Evolutionary conservation across 768 basidiomycete genomes (phyloP).

Genomic region (Cystoderma amianthinum): DNA sequence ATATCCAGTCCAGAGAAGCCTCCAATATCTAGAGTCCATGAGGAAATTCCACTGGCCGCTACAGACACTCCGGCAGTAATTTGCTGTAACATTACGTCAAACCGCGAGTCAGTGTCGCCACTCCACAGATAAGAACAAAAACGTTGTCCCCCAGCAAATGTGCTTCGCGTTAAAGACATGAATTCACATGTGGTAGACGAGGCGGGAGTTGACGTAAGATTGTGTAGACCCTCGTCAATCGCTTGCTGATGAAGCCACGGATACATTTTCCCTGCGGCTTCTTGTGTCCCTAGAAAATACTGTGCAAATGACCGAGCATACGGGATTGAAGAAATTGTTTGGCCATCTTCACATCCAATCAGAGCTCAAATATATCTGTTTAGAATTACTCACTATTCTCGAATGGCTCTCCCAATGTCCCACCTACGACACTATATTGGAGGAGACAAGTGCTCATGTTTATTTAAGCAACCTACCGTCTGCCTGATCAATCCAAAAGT

Average conservation of each 20-base stretch:
- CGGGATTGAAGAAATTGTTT: slow-evolving; percentile 20
- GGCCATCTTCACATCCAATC: slow-evolving; percentile 15
- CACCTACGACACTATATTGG: slow-evolving; percentile 11
- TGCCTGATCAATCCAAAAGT: slow-evolving; percentile 32
- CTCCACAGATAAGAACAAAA: slow-evolving; percentile 31
- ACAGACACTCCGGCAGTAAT: slow-evolving; percentile 25
- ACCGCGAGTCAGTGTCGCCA: slow-evolving; percentile 25
- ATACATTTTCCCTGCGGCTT: slow-evolving; percentile 27
- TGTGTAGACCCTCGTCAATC: slow-evolving; percentile 26
- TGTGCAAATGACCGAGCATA: slow-evolving; percentile 25
- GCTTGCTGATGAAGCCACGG: slow-evolving; percentile 31
- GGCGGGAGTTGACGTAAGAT: slow-evolving; percentile 16
- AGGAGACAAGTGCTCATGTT: too few relatives aligned
- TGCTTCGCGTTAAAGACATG: slow-evolving; percentile 28
- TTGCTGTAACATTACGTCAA: slow-evolving; percentile 25
- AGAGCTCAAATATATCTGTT: neutral
- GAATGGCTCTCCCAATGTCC: slow-evolving; percentile 25
- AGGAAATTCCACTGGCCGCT: slow-evolving; percentile 26
- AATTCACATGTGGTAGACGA: slow-evolving; percentile 18
- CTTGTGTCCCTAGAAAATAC: slow-evolving; percentile 28
- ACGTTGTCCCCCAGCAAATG: slow-evolving; percentile 26
- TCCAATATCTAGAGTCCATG: slow-evolving; percentile 30
- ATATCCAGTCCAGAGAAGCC: slow-evolving; percentile 24
- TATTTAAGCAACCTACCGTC: slow-evolving; percentile 15
- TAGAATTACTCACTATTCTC: slow-evolving; percentile 19